Evolutionary conservation across 129 eudicot species (phyloP), one percentile per base, ranked within the genome.

Genomic region (Arctium minus): DNA sequence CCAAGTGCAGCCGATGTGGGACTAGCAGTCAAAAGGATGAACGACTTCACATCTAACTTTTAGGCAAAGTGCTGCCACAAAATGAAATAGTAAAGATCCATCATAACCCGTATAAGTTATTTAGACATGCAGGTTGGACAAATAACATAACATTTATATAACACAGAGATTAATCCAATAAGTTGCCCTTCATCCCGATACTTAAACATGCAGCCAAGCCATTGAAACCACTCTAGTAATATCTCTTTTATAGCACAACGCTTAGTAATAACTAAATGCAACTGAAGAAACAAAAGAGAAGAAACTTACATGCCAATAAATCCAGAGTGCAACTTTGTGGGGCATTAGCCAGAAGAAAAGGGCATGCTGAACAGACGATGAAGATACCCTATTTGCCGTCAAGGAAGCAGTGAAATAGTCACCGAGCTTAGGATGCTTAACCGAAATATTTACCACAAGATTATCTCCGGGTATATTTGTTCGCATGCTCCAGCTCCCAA

Each of bases 301-400:
- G 68, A 80, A 72, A 73, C 98, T 88, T 87, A 94, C 97, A 48
- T 94, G 97, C 98, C 98, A 94, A 86, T 94, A 94, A 70, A 94
- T 94, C 98, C 98, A 90, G 2, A 94, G 9, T 18, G 98, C 98
- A 87, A 94, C 97, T 85, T 88, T 94, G 79, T 91, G 98, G 65
- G 98, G 98, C 98, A 94, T 94, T 74, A 94, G 86, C 97, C 94
- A 94, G 91, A 94, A 94, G 85, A 90, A 94, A 77, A 84, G 65
- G 3, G 92, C 91, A 75, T 77, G 90, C 75, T 91, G 88, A 82
- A 84, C 78, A 6, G 85, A 79, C 13, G 84, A 83, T 3, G 91
- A 79, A 42, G 96, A 74, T 33, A 91, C 77, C 86, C 82, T 90
- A 78, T 83, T 91, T 80, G 97, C 97, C 36, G 85, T 90, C 84